Base-by-base conservation (phyloP, 768 basidiomycete genomes). In the Tylopilus intermedius region DNA sequence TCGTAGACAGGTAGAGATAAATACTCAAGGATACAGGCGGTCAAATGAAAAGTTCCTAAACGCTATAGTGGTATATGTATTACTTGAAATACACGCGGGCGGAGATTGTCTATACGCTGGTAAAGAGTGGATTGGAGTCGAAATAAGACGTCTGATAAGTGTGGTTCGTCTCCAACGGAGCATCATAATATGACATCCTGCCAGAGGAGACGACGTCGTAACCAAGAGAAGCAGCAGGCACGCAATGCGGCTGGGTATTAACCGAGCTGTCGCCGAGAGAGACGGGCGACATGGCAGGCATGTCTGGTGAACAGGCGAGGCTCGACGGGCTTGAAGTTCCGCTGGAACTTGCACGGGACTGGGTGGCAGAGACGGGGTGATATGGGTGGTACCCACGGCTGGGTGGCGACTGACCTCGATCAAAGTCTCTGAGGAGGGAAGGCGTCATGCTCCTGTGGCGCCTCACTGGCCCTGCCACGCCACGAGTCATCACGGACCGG, bases 391-490 rank as follows among this genome's bases (percentile, higher is more conserved):
- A 80, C 44, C 79, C 76, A 47, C 82, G 73, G 53, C 62, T 69
- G 10, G 71, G 71, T 38, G 71, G 72, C 26, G 81, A 79, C 53
- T 76, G 65, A 32, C 73, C 72, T 58, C 79, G 80, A 41, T 72
- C 74, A 48, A 75, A 80, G 48, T 71, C 76, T 48, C 82, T 76
- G 43, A 75, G 67, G 27, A 83, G 56, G 0, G 82, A 82, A 8
- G 88, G 88, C 8, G 88, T 90, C 78, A 86, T 87, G 66, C 86
- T 88, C 50, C 88, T 76, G 62, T 88, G 82, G 43, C 88, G 75
- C 47, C 86, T 72, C 43, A 82, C 75, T 9, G 86, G 84, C 9
- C 86, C 84, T n/a, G 77, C 62, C 11, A 74, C 78, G 7, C 50
- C 61, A 10, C 63, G 62, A 14, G 59, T 50, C 52, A 61, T 62